Conservation (phyloP, 257 asterid species). For the Solanum ossicruentum region DNA sequence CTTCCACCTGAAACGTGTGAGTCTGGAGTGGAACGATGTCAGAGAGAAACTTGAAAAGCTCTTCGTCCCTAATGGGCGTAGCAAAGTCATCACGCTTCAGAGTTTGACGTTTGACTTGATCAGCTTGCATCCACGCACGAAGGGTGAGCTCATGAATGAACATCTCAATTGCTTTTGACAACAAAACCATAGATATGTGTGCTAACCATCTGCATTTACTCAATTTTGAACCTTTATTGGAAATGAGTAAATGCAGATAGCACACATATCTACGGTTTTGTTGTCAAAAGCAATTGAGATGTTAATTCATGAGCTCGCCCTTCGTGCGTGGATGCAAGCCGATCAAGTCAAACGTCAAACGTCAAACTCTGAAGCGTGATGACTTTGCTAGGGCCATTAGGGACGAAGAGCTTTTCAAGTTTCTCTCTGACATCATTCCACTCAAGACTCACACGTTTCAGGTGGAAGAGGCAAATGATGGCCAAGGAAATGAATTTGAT, state of each 20-base stretch:
- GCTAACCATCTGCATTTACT: slow-evolving; percentile 14
- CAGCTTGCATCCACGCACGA: slow-evolving; percentile 25
- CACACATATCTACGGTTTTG: slow-evolving; percentile 19
- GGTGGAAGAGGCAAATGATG: not conserved
- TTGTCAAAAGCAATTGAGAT: slow-evolving; percentile 26
- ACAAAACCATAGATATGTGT: slow-evolving; percentile 17
- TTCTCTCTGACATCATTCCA: slow-evolving; percentile 15
- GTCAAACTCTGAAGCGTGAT: slow-evolving; percentile 11
- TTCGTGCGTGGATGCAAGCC: slow-evolving; percentile 24
- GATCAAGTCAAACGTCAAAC: not conserved
- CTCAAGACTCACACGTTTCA: not conserved
- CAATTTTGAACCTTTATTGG: not conserved
- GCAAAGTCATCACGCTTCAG: slow-evolving; percentile 21
- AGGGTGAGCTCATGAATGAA: slow-evolving; percentile 22
- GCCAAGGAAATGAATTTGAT: too few relatives aligned
- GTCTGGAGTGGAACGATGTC: slow-evolving; percentile 5
- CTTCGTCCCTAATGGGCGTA: slow-evolving; percentile 14
- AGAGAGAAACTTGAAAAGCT: slow-evolving; percentile 6
- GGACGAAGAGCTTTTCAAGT: not conserved
- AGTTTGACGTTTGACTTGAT: slow-evolving; percentile 4
- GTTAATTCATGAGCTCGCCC: slow-evolving; percentile 21
- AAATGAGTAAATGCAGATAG: slow-evolving; percentile 14
- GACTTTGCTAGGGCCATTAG: slow-evolving; percentile 27
- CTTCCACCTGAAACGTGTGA: slow-evolving; percentile 7
- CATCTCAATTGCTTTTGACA: slow-evolving; percentile 26